Conservation (phyloP, 345 rosid species). For the Citrus unshiu region DNA sequence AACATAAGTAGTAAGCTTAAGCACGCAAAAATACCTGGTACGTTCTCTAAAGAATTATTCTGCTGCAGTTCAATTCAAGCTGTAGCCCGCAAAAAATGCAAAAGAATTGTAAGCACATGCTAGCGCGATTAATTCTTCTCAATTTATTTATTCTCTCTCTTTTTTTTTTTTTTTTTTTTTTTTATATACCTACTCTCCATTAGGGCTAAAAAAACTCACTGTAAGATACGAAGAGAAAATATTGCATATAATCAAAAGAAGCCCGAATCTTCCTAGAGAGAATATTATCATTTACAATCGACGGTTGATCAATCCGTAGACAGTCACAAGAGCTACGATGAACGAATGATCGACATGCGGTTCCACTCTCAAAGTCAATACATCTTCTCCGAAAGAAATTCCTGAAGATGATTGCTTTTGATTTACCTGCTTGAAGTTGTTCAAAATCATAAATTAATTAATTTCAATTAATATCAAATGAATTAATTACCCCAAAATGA, state of each 20-base stretch:
- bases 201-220: neutral
- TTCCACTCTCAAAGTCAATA: constrained; percentile 40
- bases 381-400: constrained; percentile 47
- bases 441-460: neutral
- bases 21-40: no score
- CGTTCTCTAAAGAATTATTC: no score
- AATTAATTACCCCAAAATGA: neutral
- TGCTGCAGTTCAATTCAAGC: no score
- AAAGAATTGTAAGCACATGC: no score
- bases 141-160: no score
- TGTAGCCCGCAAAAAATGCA: no score
- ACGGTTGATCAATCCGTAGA: constrained; percentile 44
- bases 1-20: no score
- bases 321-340: constrained; percentile 39
- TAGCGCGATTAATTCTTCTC: no score
- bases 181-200: neutral
- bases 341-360: constrained; percentile 48
- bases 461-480: neutral
- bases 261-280: neutral
- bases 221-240: neutral
- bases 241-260: neutral
- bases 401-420: constrained; percentile 53
- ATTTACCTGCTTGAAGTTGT: constrained; percentile 32
- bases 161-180: no score
- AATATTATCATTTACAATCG: constrained; percentile 22